Conservation (phyloP, 1,139 yeast species). For the Debaryomycetaceae sp. region DNA sequence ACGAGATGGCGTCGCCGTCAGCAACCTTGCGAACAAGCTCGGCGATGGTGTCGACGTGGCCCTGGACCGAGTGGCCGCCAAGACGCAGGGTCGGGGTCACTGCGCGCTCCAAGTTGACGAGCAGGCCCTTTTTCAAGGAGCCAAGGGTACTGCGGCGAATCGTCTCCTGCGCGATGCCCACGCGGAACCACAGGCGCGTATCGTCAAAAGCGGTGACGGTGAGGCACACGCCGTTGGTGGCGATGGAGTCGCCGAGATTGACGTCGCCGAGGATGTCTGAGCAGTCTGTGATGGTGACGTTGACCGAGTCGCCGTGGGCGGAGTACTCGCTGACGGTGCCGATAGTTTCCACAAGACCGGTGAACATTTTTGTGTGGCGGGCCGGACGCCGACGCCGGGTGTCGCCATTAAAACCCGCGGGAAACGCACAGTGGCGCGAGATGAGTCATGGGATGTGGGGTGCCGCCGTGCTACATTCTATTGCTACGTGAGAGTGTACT, state of each 20-base stretch:
- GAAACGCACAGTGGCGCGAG: no score
- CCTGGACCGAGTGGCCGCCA: slow-evolving; percentile 97
- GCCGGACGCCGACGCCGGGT: no score
- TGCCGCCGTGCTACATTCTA: no score
- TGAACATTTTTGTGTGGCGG: slow-evolving; percentile 48
- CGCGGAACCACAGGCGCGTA: slow-evolving; percentile 48
- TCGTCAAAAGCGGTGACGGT: slow-evolving; percentile 81
- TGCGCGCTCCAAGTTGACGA: slow-evolving; percentile 87
- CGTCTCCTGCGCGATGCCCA: slow-evolving; percentile 92
- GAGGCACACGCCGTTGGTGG: slow-evolving; percentile 82
- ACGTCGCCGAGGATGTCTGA: slow-evolving; percentile 60
- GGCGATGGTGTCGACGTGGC: slow-evolving; percentile 91
- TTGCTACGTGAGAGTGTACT: no score
- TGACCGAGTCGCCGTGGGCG: slow-evolving; percentile 34
- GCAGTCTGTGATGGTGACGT: slow-evolving; percentile 52
- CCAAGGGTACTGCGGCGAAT: slow-evolving; percentile 74
- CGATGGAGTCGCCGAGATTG: slow-evolving; percentile 86
- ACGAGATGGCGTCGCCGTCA: slow-evolving; percentile 74
- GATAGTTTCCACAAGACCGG: slow-evolving; percentile 83
- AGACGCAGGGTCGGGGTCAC: slow-evolving; percentile 71
- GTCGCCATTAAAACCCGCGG: no score
- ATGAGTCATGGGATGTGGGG: no score
- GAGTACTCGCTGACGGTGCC: slow-evolving; percentile 51
- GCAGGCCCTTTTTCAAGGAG: slow-evolving; percentile 39
- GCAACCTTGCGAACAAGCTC: slow-evolving; percentile 38